Base-by-base conservation (phyloP, 768 basidiomycete genomes). In the Boletus tylopilopsis region DNA sequence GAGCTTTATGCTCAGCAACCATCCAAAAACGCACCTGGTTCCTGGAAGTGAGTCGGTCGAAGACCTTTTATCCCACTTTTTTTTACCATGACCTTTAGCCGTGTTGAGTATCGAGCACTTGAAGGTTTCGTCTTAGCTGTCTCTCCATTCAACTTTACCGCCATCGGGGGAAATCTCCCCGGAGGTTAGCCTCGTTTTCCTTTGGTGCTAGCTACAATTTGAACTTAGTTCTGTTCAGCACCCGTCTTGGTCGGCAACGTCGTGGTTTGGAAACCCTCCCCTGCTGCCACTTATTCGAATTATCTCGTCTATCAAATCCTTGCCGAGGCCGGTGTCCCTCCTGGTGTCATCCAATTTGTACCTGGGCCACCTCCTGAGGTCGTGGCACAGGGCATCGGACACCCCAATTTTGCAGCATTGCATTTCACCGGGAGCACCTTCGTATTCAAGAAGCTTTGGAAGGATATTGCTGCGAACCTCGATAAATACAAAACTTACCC, bases 51-150 rank as follows among this genome's bases (percentile, higher is more conserved):
- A 72, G 92, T 76, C 1, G 12, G 6, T 34, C 6, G 32, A 38
- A 10, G 23, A 11, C 23, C 41, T 39, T n/a, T 42, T 34, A 6
- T 22, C 23, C 3, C 4, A 10, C 12, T n/a, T 27, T 27, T 25
- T 24, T 44, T 47, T 61, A n/a, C n/a, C 25, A 69, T 23, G 6
- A 37, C 16, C 41, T 29, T 19, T 60, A 96, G 94, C 74, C 94
- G 95, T 39, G 80, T 86, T 34, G 96, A 99, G 71, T 98, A 94
- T 69, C 90, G 96, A 52, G 82, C 95, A 2, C 78, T 99, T n/a
- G 96, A 98, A 72, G 96, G 96, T 21, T 99, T 99, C 73, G 91
- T 98, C 22, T 80, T 98, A 42, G 96, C 96, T 13, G 89, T 98
- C 34, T 94, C 96, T 7, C 96, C 96, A 0, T 98, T 99, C 77